Percentiles rank a stretch among this genome's conserved stretches.
phyloP scores from a whole-genome alignment of 1,284 basidiomycete species.

The Exobasidium cylindrosporum region DNA sequence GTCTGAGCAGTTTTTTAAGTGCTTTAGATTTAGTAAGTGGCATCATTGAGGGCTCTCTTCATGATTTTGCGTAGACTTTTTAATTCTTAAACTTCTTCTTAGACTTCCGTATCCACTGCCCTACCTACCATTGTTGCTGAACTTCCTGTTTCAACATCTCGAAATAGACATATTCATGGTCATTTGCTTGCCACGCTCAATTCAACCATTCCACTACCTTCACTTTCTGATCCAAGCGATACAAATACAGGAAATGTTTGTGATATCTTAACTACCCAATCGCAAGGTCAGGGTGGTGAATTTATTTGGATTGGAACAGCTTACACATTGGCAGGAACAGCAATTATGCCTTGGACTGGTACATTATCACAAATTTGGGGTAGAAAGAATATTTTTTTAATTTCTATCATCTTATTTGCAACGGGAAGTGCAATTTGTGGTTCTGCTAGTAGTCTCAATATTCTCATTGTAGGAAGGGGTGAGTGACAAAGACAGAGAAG shows the following conservation, averaged over 20 bases:
- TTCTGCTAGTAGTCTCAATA: constrained; percentile 16
- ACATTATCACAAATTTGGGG: constrained; percentile 30
- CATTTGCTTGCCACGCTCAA: too few relatives aligned
- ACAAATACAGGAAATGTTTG: too few relatives aligned
- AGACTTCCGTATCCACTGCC: constrained; percentile 27
- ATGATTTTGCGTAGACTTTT: too few relatives aligned
- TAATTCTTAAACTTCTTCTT: too few relatives aligned
- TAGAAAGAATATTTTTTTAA: constrained; percentile 23
- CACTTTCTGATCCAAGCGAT: too few relatives aligned
- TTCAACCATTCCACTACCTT: too few relatives aligned
- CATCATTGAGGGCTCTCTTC: too few relatives aligned
- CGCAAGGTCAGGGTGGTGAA: constrained; percentile 15
- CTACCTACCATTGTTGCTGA: constrained; percentile 29
- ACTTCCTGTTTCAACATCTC: constrained; percentile 16
- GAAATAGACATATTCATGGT: too few relatives aligned
- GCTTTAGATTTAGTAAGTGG: constrained; percentile 22
- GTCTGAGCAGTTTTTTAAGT: constrained; percentile 24
- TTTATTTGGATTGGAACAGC: constrained; percentile 35
- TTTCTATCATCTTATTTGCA: constrained; percentile 23
- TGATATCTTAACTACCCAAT: too few relatives aligned
- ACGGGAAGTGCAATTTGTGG: constrained; percentile 24
- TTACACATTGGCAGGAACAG: constrained; percentile 27
- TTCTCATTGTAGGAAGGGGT: constrained; percentile 28
- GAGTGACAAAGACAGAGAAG: too few relatives aligned
- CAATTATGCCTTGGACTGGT: constrained; percentile 26